Conservation (phyloP, 2,329 filamentous ascomycete species). For the Penicillium corylophilum region DNA sequence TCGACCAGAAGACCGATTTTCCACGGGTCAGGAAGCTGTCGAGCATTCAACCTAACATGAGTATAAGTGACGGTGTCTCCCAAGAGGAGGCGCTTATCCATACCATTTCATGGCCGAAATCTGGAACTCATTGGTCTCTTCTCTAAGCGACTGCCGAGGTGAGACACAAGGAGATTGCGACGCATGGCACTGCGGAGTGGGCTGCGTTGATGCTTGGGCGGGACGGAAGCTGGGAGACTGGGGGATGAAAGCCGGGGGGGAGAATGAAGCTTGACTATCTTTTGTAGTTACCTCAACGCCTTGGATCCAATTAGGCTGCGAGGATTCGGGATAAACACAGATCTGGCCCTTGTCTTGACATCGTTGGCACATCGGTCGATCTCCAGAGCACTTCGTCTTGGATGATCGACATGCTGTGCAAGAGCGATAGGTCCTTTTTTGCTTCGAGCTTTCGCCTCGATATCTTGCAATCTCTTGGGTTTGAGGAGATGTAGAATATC, state of each 20-base stretch:
- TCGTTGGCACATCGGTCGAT: slow-evolving; percentile 18
- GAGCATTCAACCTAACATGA: slow-evolving; percentile 8
- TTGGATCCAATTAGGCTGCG: slow-evolving; percentile 20
- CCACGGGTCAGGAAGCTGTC: slow-evolving; percentile 9
- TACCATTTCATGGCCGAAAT: slow-evolving; percentile 14
- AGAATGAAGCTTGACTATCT: not conserved
- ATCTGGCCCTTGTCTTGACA: slow-evolving; percentile 9
- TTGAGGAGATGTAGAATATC: slow-evolving; percentile 14
- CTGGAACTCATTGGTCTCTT: not conserved
- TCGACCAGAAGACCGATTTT: slow-evolving; percentile 17
- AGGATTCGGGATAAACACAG: slow-evolving; percentile 20
- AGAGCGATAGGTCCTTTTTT: slow-evolving; percentile 21
- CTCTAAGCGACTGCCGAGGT: not conserved
- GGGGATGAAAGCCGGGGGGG: not conserved
- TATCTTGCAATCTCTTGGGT: not conserved
- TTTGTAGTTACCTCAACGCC: slow-evolving; percentile 8
- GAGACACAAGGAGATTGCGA: slow-evolving; percentile 1
- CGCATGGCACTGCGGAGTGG: not conserved
- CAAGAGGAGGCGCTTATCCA: too few relatives aligned
- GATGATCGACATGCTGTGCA: slow-evolving; percentile 19
- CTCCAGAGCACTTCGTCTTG: slow-evolving; percentile 24
- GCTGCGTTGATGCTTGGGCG: not conserved
- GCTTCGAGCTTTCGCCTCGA: slow-evolving; percentile 3
- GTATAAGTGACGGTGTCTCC: fast-evolving
- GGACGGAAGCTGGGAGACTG: not conserved